A percentile compares a stretch with the other conserved stretches of the same genome.
These are phyloP conservation scores for Limnomonas spitsbergensis DNA, from an alignment of 139 green algal species.

Conservation along the genomic window DNA sequence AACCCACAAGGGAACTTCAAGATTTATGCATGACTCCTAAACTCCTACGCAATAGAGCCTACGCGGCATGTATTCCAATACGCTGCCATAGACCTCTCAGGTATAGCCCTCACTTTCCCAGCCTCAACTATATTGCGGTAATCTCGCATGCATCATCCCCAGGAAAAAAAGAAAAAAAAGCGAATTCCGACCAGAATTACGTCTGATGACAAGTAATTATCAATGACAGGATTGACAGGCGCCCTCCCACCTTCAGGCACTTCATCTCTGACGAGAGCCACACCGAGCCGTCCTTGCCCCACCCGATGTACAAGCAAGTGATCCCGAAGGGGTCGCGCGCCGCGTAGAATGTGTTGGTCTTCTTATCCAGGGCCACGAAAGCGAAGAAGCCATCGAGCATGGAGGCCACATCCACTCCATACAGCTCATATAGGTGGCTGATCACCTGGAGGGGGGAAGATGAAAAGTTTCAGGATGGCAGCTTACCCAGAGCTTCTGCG, in stretches of 20 bases:
- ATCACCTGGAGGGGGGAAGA: slow-evolving; percentile 42
- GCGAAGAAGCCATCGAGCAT: slow-evolving; percentile 95
- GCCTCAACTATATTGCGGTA: no score
- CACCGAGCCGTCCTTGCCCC: slow-evolving; percentile 67
- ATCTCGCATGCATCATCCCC: no score
- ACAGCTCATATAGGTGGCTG: slow-evolving; percentile 76
- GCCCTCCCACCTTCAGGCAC: slow-evolving; percentile 80
- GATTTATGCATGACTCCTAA: no score
- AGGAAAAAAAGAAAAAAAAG: no score
- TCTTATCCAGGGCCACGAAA: slow-evolving; percentile 32
- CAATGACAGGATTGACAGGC: no score
- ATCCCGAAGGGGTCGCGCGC: slow-evolving; percentile 90
- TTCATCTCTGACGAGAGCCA: slow-evolving; percentile 98
- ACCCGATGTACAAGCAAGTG: slow-evolving; percentile 91
- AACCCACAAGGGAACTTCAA: no score
- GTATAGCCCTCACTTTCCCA: no score
- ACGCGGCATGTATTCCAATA: no score
- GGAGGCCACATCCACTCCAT: slow-evolving; percentile 73
- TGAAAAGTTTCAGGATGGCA: slow-evolving; percentile 3
- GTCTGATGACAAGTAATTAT: no score
- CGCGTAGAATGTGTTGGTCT: slow-evolving; percentile 55
- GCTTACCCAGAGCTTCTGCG: neutral
- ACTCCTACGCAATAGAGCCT: no score
- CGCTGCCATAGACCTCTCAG: no score
- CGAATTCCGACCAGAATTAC: no score